Base-by-base conservation (phyloP, 306 rosid species). In the Ormosia emarginata region DNA sequence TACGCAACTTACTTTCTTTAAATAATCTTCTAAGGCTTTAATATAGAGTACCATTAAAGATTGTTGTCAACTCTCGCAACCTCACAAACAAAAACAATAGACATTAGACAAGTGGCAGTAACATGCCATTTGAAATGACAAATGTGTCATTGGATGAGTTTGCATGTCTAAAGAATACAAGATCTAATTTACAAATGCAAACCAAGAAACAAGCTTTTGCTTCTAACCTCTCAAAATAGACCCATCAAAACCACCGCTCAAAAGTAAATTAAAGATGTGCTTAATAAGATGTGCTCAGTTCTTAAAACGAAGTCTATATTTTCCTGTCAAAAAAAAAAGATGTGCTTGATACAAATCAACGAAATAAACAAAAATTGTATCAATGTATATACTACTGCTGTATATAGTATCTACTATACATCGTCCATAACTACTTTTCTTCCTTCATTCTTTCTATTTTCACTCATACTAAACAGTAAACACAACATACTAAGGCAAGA, bases 1-100 rank as follows among this genome's bases (percentile, higher is more conserved):
- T 78, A 41, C 52, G 79, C 82, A 58, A 70, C 89, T 67, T 18
- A 65, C 82, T 74, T 66, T 67, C 36, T 50, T 30, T 17, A 64
- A 77, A 37, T 49, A 55, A 24, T 55, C 50, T 56, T 49, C 15
- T 18, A 56, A 17, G 34, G 10, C 64, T 81, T 34, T 69, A 8
- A 24, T 56, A 24, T 18, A 8, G 3, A 5, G 17, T 17, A 4
- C 1, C 40, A 73, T 58, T 24, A 33, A 70, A 46, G 64, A 15
- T 44, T 46, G 53, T 36, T 65, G 58, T 70, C 59, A n/a, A 57
- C 58, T 71, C 41, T 3, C 24, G 0, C 24, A 24, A 30, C 34
- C 8, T 66, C 43, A 66, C 68, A 41, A 29, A 24, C 24, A 24
- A 24, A 24, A 24, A 24, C 24, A 5, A 40, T 57, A 3, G 70